Base-by-base conservation (phyloP, 192 early-diverging fungal species). In the Dissophora globulifera region DNA sequence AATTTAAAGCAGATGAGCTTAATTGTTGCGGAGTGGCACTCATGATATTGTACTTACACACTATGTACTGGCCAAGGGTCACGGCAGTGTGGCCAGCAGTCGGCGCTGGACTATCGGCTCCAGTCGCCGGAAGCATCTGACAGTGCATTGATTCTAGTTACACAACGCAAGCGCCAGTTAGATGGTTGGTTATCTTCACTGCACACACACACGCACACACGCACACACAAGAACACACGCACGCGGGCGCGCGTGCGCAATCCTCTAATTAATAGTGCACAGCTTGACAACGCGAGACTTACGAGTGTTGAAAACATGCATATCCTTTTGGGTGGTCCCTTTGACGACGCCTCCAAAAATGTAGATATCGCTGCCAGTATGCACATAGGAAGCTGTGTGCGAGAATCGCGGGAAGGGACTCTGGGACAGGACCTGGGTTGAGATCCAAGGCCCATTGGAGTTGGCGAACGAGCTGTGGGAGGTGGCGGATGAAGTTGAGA, bases 11-110 rank as follows among this genome's bases (percentile, higher is more conserved):
- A n/a, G n/a, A n/a, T n/a, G n/a, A n/a, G n/a, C n/a, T n/a, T n/a
- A n/a, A n/a, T n/a, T n/a, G n/a, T n/a, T n/a, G n/a, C n/a, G n/a
- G n/a, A n/a, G n/a, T n/a, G n/a, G n/a, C n/a, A n/a, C n/a, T n/a
- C n/a, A n/a, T n/a, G n/a, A n/a, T n/a, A n/a, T n/a, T n/a, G n/a
- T 20, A 53, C 72, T 43, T 76, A 76, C 72, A 76, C 72, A 76
- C 67, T 33, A 76, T 76, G 43, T 76, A 76, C 25, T 76, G 72
- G 38, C 72, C 72, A 20, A 76, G 53, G 22, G 64, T 76, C 25
- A 76, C 72, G 27, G 72, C 72, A 13, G 63, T 67, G 52, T 76
- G 72, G 32, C 72, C 72, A 2, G 72, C 31, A 19, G 58, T 55
- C 0, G 72, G 33, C 13, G 72, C 58, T 35, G 72, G 72, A 38